Percentiles rank a stretch among this genome's conserved stretches.
phyloP scores from a whole-genome alignment of 1,284 basidiomycete genomes.

The Inonotus obliquus region DNA sequence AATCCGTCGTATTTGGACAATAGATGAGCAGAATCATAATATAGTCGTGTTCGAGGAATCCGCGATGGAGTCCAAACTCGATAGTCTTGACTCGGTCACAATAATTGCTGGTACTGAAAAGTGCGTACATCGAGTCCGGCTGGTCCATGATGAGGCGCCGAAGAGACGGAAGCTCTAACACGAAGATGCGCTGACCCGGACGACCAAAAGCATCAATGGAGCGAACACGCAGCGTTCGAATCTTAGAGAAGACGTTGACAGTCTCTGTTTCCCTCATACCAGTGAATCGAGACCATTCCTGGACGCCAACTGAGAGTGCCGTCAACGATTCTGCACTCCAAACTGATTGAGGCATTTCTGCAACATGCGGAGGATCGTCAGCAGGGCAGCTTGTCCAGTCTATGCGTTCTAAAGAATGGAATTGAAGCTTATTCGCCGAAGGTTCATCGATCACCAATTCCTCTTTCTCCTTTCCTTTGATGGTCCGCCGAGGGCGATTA shows the following conservation, averaged over 20 bases:
- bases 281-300: not conserved
- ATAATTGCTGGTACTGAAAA: not conserved
- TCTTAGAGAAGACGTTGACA: not conserved
- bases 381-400: constrained; percentile 1
- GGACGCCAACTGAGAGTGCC: not conserved
- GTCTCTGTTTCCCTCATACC: not conserved
- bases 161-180: not conserved
- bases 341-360: constrained; percentile 1
- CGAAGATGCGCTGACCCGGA: not conserved
- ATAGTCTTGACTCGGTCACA: not conserved
- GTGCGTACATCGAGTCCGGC: constrained; percentile 1
- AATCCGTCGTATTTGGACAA: not conserved
- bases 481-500: not conserved
- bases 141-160: not conserved
- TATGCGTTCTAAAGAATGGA: not conserved
- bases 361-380: not conserved
- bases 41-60: constrained; percentile 3
- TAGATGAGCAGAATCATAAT: constrained; percentile 1
- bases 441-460: no score
- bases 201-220: constrained; percentile 4
- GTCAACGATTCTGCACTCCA: constrained; percentile 2
- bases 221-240: constrained; percentile 3
- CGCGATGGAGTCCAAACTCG: not conserved
- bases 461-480: not conserved
- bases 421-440: not conserved